Percentiles rank a stretch among this genome's conserved stretches.
These are phyloP conservation scores for Ustilago xerochloae DNA, from an alignment of 1,284 basidiomycete genomes.

Conservation along the genomic window DNA sequence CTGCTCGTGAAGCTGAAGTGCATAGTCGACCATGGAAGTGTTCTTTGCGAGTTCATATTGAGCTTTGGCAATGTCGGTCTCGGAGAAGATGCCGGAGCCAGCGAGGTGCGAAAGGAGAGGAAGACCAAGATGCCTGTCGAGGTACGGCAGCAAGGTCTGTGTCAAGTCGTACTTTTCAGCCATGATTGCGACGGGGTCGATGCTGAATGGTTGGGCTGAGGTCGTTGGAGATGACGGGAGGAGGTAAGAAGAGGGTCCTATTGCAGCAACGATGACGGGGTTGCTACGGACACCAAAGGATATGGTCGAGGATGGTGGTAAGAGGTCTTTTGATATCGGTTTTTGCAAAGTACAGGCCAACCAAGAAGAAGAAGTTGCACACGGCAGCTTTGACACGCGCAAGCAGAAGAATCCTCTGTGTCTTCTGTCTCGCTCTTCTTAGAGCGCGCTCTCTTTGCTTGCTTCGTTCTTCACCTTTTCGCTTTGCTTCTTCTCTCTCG, in stretches of 20 bases:
- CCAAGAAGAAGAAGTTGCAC: constrained; percentile 13
- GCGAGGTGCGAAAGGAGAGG: constrained; percentile 87
- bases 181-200: constrained; percentile 45
- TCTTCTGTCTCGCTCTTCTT: neutral
- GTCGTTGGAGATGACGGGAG: neutral
- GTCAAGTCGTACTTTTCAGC: constrained; percentile 77
- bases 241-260: constrained; percentile 9
- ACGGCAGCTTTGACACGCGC: constrained; percentile 5
- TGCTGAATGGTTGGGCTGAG: constrained; percentile 6
- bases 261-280: constrained; percentile 32
- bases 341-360: constrained; percentile 5
- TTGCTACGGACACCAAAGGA: constrained; percentile 33
- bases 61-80: constrained; percentile 80
- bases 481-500: constrained; percentile 11
- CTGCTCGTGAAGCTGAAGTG: constrained; percentile 81
- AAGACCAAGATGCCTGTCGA: constrained; percentile 93
- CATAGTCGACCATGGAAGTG: constrained; percentile 70
- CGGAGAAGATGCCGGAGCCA: constrained; percentile 77
- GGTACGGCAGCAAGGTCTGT: constrained; percentile 75
- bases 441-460: constrained; percentile 7
- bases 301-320: constrained; percentile 42
- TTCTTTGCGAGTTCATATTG: constrained; percentile 97
- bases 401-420: neutral
- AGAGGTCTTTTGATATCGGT: neutral
- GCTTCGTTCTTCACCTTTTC: constrained; percentile 18